Evolutionary conservation across 1,284 basidiomycete species (phyloP), one percentile per base, ranked within the genome.

Genomic region (Inonotus obliquus): DNA sequence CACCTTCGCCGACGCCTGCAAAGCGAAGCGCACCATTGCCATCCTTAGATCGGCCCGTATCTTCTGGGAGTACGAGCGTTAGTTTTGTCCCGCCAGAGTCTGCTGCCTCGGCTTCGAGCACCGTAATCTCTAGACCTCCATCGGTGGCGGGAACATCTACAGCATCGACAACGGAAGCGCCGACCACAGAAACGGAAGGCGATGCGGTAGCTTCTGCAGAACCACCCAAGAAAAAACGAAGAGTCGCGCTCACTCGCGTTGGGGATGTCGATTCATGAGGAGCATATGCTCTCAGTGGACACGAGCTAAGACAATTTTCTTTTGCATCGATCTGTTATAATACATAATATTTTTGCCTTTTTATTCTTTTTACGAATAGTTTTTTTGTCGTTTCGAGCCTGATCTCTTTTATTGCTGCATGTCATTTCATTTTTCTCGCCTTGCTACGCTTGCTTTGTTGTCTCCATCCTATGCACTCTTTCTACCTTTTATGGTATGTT

Each of bases 171-270:
- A 23, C 37, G 21, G 56, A 57, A 48, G 2, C 17, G 13, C 29
- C 13, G 21, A 56, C 5, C 17, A 39, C 37, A 25, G 55, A 48
- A 41, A 4, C 11, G 23, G 45, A 45, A 47, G 44, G 21, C 21
- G 37, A 25, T 27, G 27, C 25, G 5, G 27, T 23, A 35, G 41
- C 65, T 32, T 27, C 51, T 2, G 25, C 60, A 6, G 81, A 82
- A 54, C 86, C 83, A 14, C 88, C 91, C 9, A 96, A 93, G 83
- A 96, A 96, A 78, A 96, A 94, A 75, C 82, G 94, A 62, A 80
- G 94, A 37, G 86, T 96, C 19, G 91, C 85, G 37, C 79, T 95
- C 67, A 94, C 89, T 13, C 82, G 79, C 29, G 81, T 91, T 1
- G 81, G 84, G 19, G 89, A 87, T 72, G 66, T 89, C 65, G 84